Conservation (phyloP, 768 basidiomycete species). For the Phaffia tasmanica region DNA sequence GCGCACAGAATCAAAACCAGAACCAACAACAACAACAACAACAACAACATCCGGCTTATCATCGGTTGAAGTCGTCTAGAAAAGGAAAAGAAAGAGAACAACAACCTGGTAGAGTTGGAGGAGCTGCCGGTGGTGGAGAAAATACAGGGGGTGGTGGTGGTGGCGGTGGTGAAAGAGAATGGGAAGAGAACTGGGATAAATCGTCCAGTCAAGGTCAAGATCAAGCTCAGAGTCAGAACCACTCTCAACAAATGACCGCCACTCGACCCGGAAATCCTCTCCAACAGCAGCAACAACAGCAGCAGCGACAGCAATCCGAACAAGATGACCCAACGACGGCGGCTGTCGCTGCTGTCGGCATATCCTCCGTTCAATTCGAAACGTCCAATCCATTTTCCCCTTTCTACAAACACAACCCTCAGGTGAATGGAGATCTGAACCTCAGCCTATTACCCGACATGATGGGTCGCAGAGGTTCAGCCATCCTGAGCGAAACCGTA, state of each 20-base stretch:
- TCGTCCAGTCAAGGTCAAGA: background rate
- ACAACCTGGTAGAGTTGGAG: background rate
- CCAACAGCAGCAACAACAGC: too few relatives aligned
- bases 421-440: background rate
- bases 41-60: background rate
- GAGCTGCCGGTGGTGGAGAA: background rate
- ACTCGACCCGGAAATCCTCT: too few relatives aligned
- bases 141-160: background rate
- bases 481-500: constrained; percentile 10
- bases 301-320: background rate
- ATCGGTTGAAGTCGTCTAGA: too few relatives aligned
- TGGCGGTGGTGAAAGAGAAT: background rate
- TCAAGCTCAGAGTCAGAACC: background rate
- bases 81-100: constrained; percentile 16
- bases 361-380: too few relatives aligned
- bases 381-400: background rate
- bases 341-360: background rate
- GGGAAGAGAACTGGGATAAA: background rate
- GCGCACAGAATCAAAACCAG: background rate
- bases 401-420: constrained; percentile 4
- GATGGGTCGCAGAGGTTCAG: background rate
- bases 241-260: background rate
- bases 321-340: background rate
- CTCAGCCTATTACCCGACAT: too few relatives aligned
- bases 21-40: constrained; percentile 1